Evolutionary conservation across 1,139 yeast genomes (phyloP).

Genomic region (Wickerhamomyces sp.): DNA sequence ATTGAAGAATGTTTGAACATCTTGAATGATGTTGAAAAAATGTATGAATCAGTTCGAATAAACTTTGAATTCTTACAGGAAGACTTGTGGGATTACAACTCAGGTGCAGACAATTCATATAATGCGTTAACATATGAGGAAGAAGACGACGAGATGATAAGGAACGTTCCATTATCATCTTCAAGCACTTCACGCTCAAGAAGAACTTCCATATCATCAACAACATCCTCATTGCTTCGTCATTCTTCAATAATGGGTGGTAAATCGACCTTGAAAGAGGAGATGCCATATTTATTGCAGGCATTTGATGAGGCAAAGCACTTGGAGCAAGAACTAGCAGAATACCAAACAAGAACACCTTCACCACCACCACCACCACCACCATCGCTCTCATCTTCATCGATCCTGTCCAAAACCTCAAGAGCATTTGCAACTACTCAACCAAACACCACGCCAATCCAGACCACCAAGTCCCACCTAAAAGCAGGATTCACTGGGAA

Average conservation of each 20-base stretch:
- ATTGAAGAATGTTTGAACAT: constrained; percentile 31
- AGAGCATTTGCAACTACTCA: background rate
- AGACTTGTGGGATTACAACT: constrained; percentile 20
- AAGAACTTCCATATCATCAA: constrained; percentile 16
- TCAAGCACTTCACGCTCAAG: constrained; percentile 20
- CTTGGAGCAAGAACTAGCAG: constrained; percentile 25
- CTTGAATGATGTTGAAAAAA: constrained; percentile 31
- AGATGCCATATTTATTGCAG: constrained; percentile 30
- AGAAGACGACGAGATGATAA: too few relatives aligned
- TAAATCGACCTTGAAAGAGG: constrained; percentile 27
- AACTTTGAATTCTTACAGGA: constrained; percentile 27
- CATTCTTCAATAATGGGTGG: constrained; percentile 4
- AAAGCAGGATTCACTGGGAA: constrained; percentile 11
- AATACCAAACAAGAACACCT: constrained; percentile 1
- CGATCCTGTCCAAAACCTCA: background rate
- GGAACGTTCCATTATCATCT: too few relatives aligned
- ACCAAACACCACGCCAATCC: background rate
- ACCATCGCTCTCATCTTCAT: background rate
- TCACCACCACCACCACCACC: background rate
- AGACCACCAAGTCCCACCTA: background rate
- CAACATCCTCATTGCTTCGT: constrained; percentile 18
- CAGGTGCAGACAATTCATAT: constrained; percentile 6
- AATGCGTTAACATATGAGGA: background rate
- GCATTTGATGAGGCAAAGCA: constrained; percentile 33
- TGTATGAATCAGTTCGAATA: constrained; percentile 32